Evolutionary conservation across 495 filamentous ascomycete genomes (phyloP).

Genomic region (Hypomontagnella submonticulosa): DNA sequence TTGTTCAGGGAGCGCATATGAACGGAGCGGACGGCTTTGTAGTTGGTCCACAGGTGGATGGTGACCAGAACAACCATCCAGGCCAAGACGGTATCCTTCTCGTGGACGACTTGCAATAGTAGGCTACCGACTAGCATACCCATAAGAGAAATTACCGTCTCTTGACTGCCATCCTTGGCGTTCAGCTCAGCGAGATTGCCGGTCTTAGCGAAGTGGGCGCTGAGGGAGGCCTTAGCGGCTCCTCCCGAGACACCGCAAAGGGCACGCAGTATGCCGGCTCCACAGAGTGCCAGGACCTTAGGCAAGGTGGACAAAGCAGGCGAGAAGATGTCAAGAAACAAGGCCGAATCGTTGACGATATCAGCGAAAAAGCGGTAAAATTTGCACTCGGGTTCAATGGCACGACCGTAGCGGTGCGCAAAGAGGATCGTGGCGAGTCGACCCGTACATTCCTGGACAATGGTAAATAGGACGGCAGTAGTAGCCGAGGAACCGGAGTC

Average conservation of each 20-base stretch:
- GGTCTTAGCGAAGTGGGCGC: constrained; percentile 87
- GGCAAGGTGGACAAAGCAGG: constrained; percentile 76
- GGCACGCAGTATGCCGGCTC: constrained; percentile 79
- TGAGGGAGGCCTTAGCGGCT: constrained; percentile 89
- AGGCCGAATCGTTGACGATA: constrained; percentile 90
- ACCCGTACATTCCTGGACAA: constrained; percentile 86
- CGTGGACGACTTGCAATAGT: constrained; percentile 79
- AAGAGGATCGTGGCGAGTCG: constrained; percentile 91
- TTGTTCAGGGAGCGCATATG: constrained; percentile 87
- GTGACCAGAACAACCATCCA: constrained; percentile 75
- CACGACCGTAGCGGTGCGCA: constrained; percentile 82
- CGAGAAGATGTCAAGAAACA: constrained; percentile 88
- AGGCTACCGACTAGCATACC: constrained; percentile 90
- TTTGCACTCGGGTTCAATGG: constrained; percentile 95
- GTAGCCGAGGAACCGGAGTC: constrained; percentile 87
- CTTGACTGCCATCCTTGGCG: constrained; percentile 95
- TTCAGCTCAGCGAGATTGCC: constrained; percentile 96
- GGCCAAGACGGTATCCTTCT: constrained; percentile 78
- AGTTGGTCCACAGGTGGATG: constrained; percentile 84
- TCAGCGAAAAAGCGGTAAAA: constrained; percentile 91
- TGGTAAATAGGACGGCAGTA: constrained; percentile 83
- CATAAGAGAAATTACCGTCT: constrained; percentile 90
- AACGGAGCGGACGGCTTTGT: constrained; percentile 84
- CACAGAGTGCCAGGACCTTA: constrained; percentile 76
- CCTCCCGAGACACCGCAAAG: constrained; percentile 91